A percentile compares a stretch with the other conserved stretches of the same genome.
These are phyloP conservation scores for Zygotorulaspora sp. DNA, from an alignment of 805 yeast species.

Conservation along the genomic window DNA sequence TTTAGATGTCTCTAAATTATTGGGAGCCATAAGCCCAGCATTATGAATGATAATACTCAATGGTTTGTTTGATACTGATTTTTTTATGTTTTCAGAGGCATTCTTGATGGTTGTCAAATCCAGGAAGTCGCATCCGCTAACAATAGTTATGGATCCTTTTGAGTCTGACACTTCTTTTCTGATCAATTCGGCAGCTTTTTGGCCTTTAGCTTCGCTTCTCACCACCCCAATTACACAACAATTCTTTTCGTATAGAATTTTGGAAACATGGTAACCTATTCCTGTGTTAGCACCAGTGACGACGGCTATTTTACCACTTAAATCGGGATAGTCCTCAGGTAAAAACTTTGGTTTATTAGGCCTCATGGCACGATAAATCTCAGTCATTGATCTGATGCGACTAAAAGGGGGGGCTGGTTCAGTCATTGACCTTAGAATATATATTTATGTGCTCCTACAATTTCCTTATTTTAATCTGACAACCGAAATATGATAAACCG, in stretches of 20 bases:
- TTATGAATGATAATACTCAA: constrained; percentile 35
- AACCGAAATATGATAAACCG: too few relatives aligned
- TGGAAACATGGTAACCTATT: constrained; percentile 32
- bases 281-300: constrained; percentile 42
- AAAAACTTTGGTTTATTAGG: constrained; percentile 30
- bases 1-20: constrained; percentile 25
- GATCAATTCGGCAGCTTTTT: constrained; percentile 28
- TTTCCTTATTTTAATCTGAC: too few relatives aligned
- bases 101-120: constrained; percentile 37
- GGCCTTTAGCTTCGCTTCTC: constrained; percentile 35
- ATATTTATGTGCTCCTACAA: too few relatives aligned
- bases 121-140: constrained; percentile 36
- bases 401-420: constrained; percentile 27
- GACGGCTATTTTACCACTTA: constrained; percentile 37
- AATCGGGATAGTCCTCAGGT: constrained; percentile 36
- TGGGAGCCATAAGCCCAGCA: constrained; percentile 37
- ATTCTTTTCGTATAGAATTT: constrained; percentile 31
- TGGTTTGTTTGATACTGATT: constrained; percentile 17
- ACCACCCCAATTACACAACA: constrained; percentile 34
- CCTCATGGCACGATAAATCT: constrained; percentile 22
- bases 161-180: constrained; percentile 26
- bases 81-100: constrained; percentile 26
- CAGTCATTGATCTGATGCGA: constrained; percentile 12
- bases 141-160: constrained; percentile 24
- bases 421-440: too few relatives aligned